Evolutionary conservation across 2,329 filamentous ascomycete species (phyloP).

Genomic region (Mycosphaerella sp.): DNA sequence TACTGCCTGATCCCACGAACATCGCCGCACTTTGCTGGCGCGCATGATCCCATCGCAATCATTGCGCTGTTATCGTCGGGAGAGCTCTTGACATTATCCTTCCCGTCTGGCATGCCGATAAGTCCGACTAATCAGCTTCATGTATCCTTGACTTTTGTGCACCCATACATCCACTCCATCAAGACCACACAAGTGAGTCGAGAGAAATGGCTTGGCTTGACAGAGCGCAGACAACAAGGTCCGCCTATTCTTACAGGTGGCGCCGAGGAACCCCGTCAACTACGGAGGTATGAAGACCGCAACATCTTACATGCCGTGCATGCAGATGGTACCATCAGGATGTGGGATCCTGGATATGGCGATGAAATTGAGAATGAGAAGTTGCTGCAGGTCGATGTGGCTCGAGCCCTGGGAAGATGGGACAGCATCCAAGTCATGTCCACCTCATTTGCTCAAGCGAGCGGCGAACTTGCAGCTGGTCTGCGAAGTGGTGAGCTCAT

Average conservation of each 20-base stretch:
- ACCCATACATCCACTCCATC: slow-evolving; percentile 75
- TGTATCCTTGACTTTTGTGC: slow-evolving; percentile 76
- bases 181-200: slow-evolving; percentile 69
- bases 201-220: slow-evolving; percentile 79
- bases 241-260: slow-evolving; percentile 75
- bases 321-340: slow-evolving; percentile 79
- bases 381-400: slow-evolving; percentile 78
- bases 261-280: slow-evolving; percentile 59
- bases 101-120: slow-evolving; percentile 86
- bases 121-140: slow-evolving; percentile 90
- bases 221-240: slow-evolving; percentile 73
- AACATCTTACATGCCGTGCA: slow-evolving; percentile 84
- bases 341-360: slow-evolving; percentile 88
- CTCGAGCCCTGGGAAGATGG: slow-evolving; percentile 71
- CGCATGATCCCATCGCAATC: slow-evolving; percentile 83
- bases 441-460: slow-evolving; percentile 73
- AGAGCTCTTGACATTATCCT: slow-evolving; percentile 82
- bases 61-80: slow-evolving; percentile 75
- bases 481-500: slow-evolving; percentile 76
- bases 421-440: slow-evolving; percentile 68
- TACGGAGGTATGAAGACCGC: slow-evolving; percentile 72
- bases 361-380: slow-evolving; percentile 87
- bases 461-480: slow-evolving; percentile 79
- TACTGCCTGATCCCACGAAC: slow-evolving; percentile 76
- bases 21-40: slow-evolving; percentile 79